These are phyloP conservation scores for Somion occarium DNA, from an alignment of 1,284 basidiomycete genomes.

Conservation along the genomic window DNA sequence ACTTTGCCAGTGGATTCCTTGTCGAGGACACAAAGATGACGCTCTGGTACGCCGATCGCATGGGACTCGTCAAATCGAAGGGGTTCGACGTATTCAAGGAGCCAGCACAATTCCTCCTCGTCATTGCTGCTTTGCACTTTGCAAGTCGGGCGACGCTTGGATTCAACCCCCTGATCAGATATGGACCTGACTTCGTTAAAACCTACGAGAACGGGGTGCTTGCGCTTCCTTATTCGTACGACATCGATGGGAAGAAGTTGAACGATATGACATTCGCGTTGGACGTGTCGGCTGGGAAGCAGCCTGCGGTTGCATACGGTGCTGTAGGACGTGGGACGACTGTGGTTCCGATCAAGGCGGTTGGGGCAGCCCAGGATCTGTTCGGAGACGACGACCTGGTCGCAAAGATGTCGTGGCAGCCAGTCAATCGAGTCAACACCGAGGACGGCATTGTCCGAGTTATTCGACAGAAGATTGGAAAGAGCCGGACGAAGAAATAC, in stretches of 20 bases:
- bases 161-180: neutral
- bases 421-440: neutral
- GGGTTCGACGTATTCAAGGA: constrained; percentile 16
- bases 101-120: constrained; percentile 14
- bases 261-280: neutral
- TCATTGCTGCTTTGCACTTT: constrained; percentile 12
- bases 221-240: neutral
- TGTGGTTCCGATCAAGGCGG: neutral
- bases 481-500: no score
- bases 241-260: neutral
- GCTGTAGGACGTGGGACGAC: constrained; percentile 7
- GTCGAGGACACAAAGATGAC: constrained; percentile 14
- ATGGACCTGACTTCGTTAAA: neutral
- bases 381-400: neutral
- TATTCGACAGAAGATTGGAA: neutral
- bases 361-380: neutral
- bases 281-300: neutral
- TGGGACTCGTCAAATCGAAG: constrained; percentile 13
- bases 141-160: neutral
- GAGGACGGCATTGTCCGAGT: neutral
- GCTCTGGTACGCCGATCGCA: constrained; percentile 22
- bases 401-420: neutral
- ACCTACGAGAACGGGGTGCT: neutral
- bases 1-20: constrained; percentile 16
- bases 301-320: neutral